These are phyloP conservation scores for Epichloe gansuensis DNA, from an alignment of 2,329 filamentous ascomycete genomes.

Conservation along the genomic window DNA sequence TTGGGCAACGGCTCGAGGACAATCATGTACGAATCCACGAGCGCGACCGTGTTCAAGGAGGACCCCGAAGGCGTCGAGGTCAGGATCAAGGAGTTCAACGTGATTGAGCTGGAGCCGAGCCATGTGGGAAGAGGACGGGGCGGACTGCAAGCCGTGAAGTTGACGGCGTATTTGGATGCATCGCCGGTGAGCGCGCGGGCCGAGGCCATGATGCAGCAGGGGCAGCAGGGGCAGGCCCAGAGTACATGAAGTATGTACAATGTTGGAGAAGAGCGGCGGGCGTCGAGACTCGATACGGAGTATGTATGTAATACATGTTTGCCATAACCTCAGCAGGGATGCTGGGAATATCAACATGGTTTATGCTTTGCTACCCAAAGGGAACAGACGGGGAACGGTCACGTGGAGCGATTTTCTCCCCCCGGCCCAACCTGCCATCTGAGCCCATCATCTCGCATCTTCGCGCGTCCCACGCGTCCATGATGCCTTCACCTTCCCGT, in stretches of 20 bases:
- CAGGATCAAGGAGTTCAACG: conserved; percentile 3
- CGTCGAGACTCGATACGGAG: conserved; percentile 24
- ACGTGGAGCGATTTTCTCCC: too few relatives aligned
- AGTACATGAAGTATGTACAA: conserved; percentile 14
- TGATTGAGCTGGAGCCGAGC: neutral
- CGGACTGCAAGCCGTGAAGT: neutral
- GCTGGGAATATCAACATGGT: too few relatives aligned
- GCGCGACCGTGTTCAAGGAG: conserved; percentile 1
- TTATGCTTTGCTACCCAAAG: too few relatives aligned
- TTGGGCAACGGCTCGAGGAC: conserved; percentile 1
- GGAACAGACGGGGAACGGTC: too few relatives aligned
- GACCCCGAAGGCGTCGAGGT: conserved; percentile 1
- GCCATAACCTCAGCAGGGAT: conserved; percentile 37
- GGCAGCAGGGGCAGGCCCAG: conserved; percentile 4
- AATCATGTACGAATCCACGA: conserved; percentile 1
- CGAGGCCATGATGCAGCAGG: neutral
- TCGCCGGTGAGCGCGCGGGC: neutral
- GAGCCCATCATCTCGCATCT: too few relatives aligned
- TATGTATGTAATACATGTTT: conserved; percentile 32
- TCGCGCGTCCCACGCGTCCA: too few relatives aligned
- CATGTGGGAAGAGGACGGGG: neutral
- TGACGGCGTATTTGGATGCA: conserved; percentile 1
- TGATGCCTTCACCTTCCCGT: too few relatives aligned
- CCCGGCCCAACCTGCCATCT: too few relatives aligned
- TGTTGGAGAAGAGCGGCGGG: conserved; percentile 52